Evolutionary conservation across 208 protist species (phyloP).

Genomic region (Spironucleus salmonicida): DNA sequence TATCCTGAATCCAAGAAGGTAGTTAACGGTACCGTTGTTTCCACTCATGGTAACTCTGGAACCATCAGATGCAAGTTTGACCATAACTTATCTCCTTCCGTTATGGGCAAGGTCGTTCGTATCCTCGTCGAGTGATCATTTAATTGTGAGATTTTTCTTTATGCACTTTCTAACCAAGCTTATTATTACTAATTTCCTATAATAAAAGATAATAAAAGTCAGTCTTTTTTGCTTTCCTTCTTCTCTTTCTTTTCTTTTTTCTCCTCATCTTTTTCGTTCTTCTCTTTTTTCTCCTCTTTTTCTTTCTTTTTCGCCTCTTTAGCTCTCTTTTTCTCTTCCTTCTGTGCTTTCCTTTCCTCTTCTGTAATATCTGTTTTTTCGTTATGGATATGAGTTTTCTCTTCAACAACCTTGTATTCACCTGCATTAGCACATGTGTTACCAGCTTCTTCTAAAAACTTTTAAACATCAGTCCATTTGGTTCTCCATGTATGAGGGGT

Average conservation of each 20-base stretch:
- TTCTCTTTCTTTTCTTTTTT: background rate
- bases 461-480: background rate
- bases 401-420: background rate
- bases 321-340: background rate
- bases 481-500: conserved; percentile 30
- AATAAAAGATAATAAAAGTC: too few relatives aligned
- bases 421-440: background rate
- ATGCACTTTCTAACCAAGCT: too few relatives aligned
- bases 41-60: conserved; percentile 83
- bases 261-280: background rate
- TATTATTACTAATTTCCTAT: too few relatives aligned
- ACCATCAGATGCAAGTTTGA: conserved; percentile 86
- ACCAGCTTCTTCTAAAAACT: background rate
- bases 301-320: conserved; percentile 26
- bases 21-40: conserved; percentile 85
- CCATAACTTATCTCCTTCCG: conserved; percentile 70
- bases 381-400: background rate
- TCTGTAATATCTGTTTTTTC: background rate
- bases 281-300: background rate
- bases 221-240: background rate
- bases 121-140: too few relatives aligned
- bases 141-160: too few relatives aligned
- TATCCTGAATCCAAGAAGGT: conserved; percentile 76
- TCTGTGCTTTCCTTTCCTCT: background rate
- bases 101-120: conserved; percentile 74